Percentiles rank a stretch among this genome's conserved stretches.
These are phyloP conservation scores for Amaranthus palmeri DNA, from an alignment of 148 eudicot species.

Conservation along the genomic window DNA sequence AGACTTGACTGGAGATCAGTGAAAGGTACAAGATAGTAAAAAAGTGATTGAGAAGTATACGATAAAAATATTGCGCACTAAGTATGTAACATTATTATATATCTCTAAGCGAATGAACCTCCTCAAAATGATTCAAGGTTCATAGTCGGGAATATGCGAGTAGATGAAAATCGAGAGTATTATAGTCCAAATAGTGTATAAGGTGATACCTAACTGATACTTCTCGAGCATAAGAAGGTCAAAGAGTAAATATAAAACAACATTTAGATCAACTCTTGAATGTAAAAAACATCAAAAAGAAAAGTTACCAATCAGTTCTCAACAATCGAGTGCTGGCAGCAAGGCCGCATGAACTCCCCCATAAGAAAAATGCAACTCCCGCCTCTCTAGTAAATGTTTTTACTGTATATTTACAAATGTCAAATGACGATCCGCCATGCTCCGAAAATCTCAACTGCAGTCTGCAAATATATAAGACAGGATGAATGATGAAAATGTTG, in stretches of 20 bases:
- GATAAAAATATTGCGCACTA: too few species aligned
- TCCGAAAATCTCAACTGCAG: not conserved
- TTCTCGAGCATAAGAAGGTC: not conserved
- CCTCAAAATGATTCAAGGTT: too few species aligned
- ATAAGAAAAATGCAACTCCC: slow-evolving; percentile 3
- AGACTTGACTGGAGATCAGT: too few species aligned
- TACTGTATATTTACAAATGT: slow-evolving; percentile 17
- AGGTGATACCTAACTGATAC: not conserved
- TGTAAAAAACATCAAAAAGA: not conserved
- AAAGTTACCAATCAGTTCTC: slow-evolving; percentile 2
- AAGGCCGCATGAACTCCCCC: slow-evolving; percentile 12
- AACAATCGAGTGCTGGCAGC: slow-evolving; percentile 9
- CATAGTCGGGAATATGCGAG: too few species aligned
- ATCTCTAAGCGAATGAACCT: too few species aligned
- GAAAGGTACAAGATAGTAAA: too few species aligned
- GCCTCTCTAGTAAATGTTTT: not conserved
- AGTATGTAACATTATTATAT: too few species aligned
- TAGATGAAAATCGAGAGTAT: too few species aligned
- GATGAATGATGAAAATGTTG: not conserved
- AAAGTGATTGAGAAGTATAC: too few species aligned
- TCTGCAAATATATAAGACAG: slow-evolving; percentile 6
- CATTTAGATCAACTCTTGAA: not conserved
- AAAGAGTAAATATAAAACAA: too few species aligned
- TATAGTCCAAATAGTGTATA: not conserved
- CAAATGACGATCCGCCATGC: not conserved